These are phyloP conservation scores for Fraxinus americana DNA, from an alignment of 257 asterid genomes.

Conservation along the genomic window DNA sequence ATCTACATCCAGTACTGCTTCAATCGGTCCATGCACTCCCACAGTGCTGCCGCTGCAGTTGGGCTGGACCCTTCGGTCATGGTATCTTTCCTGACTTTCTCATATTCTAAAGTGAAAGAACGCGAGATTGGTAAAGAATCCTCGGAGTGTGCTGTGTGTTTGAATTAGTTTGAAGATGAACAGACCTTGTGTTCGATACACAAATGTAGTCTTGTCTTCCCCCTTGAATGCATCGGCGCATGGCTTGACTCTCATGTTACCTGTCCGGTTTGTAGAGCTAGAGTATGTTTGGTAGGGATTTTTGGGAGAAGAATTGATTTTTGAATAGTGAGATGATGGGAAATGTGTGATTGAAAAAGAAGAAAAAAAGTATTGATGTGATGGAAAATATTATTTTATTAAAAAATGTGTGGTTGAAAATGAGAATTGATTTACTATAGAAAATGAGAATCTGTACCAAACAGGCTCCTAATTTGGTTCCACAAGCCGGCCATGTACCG, in stretches of 20 bases:
- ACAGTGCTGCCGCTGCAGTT: constrained; percentile 45
- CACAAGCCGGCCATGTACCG: constrained; percentile 33
- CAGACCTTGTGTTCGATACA: constrained; percentile 79
- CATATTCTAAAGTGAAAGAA: constrained; percentile 79
- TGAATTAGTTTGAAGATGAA: constrained; percentile 74
- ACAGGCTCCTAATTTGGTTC: constrained; percentile 45
- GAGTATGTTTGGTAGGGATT: no score
- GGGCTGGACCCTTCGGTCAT: constrained; percentile 61
- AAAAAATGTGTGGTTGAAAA: no score
- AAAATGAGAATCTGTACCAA: no score
- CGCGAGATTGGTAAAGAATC: constrained; percentile 74
- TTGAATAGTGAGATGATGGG: no score
- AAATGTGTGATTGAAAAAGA: no score
- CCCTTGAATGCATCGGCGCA: constrained; percentile 81
- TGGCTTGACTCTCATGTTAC: constrained; percentile 87
- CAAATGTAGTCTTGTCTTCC: constrained; percentile 86
- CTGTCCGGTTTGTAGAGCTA: constrained; percentile 93
- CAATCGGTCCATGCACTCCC: constrained; percentile 22
- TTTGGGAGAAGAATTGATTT: no score
- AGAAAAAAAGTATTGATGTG: no score
- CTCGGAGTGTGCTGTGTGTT: constrained; percentile 88
- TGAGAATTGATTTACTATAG: no score
- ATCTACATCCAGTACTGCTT: constrained; percentile 82
- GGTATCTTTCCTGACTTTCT: constrained; percentile 71
- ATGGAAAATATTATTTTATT: no score